Evolutionary conservation across 139 green algal species (phyloP), one percentile per base, ranked within the genome.

Genomic region (Chlamydomonas schloesseri): DNA sequence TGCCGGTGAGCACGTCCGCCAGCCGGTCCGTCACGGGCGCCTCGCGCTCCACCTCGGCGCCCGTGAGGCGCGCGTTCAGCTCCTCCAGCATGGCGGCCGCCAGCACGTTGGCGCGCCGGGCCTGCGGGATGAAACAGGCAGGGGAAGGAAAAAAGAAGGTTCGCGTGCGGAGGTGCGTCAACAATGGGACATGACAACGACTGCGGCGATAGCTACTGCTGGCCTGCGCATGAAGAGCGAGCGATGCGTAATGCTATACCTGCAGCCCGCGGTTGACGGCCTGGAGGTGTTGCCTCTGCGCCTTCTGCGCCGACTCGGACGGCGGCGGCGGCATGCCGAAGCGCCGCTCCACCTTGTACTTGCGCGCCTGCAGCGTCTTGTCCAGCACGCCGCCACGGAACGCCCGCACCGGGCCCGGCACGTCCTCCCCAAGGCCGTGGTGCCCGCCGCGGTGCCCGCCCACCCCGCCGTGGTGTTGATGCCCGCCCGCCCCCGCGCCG

Each of bases 361-460:
- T 70, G 8, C 80, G 67, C 33, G 80, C 21, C 31, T 53, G 33
- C 50, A 86, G 80, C 23, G 67, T 78, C 26, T 24, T 70, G 68
- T 86, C 80, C 31, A 57, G 31, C 67, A 86, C 80, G 68, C 80
- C 80, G 33, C 80, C 80, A 26, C 80, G 80, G 80, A 57, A 77
- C 23, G 68, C 80, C 3, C 80, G 80, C 26, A 86, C 36, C 0
- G 64, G 50, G 0, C 67, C 68, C 6, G 80, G 80, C 9, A 77
- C 26, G 33, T 86, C 80, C 21, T 78, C 68, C 2, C 18, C 26
- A 28, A 17, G 50, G 24, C 23, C 18, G 2, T 13, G 2, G 11
- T 29, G 3, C 29, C 65, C 42, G 65, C 75, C 15, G 24, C 76
- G 14, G 6, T 47, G n/a, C 17, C 42, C 62, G 46, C 29, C 31